phyloP scores from a whole-genome alignment of 257 asterid genomes.

The Solanum okadae region DNA sequence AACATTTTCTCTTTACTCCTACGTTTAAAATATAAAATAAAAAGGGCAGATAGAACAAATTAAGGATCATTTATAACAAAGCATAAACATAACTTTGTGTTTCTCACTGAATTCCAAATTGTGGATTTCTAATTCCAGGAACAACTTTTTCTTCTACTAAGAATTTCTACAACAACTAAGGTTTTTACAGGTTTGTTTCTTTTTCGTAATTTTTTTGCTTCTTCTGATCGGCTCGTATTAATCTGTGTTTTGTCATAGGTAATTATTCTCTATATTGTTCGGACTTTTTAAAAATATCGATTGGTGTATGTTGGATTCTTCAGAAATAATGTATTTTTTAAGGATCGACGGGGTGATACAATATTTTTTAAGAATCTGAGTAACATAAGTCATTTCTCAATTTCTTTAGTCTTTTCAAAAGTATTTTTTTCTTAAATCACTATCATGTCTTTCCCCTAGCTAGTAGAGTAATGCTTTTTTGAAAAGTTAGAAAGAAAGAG shows the following conservation, averaged over 20 bases:
- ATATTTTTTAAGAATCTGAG: neutral
- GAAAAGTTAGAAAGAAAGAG: neutral
- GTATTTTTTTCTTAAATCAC: neutral
- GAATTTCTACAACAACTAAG: neutral
- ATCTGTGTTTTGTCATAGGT: neutral
- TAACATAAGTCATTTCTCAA: neutral
- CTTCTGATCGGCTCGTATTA: neutral
- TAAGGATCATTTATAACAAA: neutral
- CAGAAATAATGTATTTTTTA: neutral
- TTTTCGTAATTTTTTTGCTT: neutral
- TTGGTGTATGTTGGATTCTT: neutral
- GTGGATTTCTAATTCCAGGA: neutral
- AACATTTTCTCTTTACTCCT: neutral
- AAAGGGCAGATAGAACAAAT: neutral
- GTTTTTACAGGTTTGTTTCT: neutral
- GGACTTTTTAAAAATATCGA: neutral
- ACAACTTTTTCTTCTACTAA: neutral
- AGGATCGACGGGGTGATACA: neutral
- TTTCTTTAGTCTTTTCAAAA: neutral
- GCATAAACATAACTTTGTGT: neutral
- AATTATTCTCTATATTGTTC: neutral
- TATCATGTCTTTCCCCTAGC: neutral
- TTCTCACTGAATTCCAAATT: neutral
- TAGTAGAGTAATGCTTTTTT: neutral
- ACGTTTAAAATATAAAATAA: neutral